Conservation (phyloP, 164 flowering plant genomes). For the Annona cherimola region DNA sequence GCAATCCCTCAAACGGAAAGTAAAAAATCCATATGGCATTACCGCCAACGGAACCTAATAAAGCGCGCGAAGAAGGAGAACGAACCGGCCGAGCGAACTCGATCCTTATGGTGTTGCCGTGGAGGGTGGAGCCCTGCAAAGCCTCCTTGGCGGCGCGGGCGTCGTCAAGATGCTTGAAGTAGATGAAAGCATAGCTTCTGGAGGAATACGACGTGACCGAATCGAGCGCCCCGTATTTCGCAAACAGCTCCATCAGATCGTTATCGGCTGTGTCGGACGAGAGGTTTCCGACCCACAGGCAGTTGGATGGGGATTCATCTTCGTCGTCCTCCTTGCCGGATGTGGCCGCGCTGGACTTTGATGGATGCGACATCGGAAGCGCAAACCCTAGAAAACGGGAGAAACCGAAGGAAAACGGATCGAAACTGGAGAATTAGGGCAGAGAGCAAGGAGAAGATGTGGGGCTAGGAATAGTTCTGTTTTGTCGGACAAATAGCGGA, state of each 20-base stretch:
- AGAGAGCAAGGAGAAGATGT: background rate
- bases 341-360: background rate
- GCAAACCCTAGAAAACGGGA: constrained; percentile 1
- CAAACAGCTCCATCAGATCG: constrained; percentile 54
- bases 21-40: background rate
- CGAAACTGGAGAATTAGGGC: background rate
- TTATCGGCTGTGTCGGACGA: constrained; percentile 47
- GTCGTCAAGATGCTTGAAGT: constrained; percentile 60
- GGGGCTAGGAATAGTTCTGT: too few species aligned
- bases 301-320: constrained; percentile 36
- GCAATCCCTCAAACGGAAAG: background rate
- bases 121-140: constrained; percentile 47
- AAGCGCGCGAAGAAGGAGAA: background rate
- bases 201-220: constrained; percentile 47
- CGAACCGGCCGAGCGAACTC: constrained; percentile 94
- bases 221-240: constrained; percentile 51
- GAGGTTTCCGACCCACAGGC: constrained; percentile 79
- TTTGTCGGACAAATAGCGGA: too few species aligned
- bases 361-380: background rate
- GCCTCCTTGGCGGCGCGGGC: constrained; percentile 66
- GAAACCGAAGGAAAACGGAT: background rate
- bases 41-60: background rate
- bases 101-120: constrained; percentile 56
- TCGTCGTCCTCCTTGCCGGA: constrained; percentile 17
- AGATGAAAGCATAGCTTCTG: constrained; percentile 60